Evolutionary conservation across 441 rosid genomes (phyloP).

Genomic region (Erodium chrysanthum): DNA sequence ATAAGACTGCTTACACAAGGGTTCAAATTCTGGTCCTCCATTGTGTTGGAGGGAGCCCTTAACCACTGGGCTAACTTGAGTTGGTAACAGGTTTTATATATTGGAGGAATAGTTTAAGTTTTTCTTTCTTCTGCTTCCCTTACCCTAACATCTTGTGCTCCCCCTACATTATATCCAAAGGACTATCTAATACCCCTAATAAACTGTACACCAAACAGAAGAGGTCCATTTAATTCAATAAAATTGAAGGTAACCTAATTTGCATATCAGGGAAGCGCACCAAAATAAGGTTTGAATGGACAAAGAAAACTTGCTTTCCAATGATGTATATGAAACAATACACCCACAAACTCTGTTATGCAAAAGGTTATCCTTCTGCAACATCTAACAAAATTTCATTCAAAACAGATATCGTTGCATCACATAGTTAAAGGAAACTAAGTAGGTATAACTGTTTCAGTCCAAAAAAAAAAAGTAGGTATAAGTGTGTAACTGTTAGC

Average conservation of each 20-base stretch:
- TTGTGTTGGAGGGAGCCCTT: too few relatives aligned
- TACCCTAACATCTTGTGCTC: not conserved
- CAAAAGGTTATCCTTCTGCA: not conserved
- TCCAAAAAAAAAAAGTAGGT: not conserved
- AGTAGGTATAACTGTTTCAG: too few relatives aligned
- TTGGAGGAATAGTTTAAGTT: not conserved
- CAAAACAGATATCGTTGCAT: not conserved
- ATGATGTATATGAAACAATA: not conserved
- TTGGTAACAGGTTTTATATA: not conserved
- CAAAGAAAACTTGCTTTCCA: not conserved
- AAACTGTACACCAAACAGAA: not conserved
- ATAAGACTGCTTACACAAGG: too few relatives aligned
- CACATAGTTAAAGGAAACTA: not conserved
- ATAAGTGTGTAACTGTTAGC: too few relatives aligned
- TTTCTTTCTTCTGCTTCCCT: not conserved
- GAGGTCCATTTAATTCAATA: not conserved
- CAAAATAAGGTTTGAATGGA: not conserved
- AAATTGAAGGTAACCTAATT: not conserved
- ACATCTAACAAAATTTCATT: not conserved
- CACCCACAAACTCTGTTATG: not conserved
- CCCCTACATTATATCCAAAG: too few relatives aligned
- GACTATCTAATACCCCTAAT: not conserved
- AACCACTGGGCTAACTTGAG: too few relatives aligned
- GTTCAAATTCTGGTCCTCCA: too few relatives aligned
- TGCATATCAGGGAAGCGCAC: not conserved